phyloP scores from a whole-genome alignment of 306 rosid genomes.

The Casuarina cunninghamiana region DNA sequence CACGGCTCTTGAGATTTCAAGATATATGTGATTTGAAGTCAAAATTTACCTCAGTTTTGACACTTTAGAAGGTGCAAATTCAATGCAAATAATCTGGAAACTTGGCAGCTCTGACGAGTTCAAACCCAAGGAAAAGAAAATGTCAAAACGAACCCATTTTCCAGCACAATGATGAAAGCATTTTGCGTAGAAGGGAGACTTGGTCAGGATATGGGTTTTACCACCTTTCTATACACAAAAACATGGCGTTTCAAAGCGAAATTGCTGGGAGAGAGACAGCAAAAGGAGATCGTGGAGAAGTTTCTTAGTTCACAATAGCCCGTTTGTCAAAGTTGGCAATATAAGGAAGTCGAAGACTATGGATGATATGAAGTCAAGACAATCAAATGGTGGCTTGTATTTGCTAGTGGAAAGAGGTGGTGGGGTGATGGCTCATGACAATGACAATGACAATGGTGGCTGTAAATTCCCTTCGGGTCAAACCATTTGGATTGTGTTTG shows the following conservation, averaged over 20 bases:
- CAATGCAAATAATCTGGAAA: too few relatives aligned
- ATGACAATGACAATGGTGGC: conserved; percentile 35
- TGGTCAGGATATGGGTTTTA: background rate
- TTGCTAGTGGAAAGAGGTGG: conserved; percentile 24
- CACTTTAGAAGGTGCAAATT: too few relatives aligned
- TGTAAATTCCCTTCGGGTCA: conserved; percentile 28
- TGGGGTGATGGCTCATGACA: conserved; percentile 26
- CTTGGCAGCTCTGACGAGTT: background rate
- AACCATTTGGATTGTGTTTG: conserved; percentile 41
- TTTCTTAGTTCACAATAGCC: background rate
- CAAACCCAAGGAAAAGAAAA: background rate
- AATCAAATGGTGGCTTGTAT: conserved; percentile 20
- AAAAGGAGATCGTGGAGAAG: background rate
- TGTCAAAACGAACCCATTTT: background rate
- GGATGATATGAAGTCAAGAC: conserved; percentile 9
- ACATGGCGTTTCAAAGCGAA: background rate
- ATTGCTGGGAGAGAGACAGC: background rate
- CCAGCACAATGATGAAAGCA: conserved; percentile 7
- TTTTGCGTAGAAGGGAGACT: background rate
- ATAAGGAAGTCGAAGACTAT: background rate
- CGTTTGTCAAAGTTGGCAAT: conserved; percentile 12
- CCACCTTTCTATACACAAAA: background rate
- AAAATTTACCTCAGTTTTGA: too few relatives aligned
- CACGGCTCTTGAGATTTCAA: too few relatives aligned
- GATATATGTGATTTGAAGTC: too few relatives aligned